A percentile compares a stretch with the other conserved stretches of the same genome.
These are phyloP conservation scores for Paecilomyces niveus DNA, from an alignment of 2,329 filamentous ascomycete genomes.

Conservation along the genomic window DNA sequence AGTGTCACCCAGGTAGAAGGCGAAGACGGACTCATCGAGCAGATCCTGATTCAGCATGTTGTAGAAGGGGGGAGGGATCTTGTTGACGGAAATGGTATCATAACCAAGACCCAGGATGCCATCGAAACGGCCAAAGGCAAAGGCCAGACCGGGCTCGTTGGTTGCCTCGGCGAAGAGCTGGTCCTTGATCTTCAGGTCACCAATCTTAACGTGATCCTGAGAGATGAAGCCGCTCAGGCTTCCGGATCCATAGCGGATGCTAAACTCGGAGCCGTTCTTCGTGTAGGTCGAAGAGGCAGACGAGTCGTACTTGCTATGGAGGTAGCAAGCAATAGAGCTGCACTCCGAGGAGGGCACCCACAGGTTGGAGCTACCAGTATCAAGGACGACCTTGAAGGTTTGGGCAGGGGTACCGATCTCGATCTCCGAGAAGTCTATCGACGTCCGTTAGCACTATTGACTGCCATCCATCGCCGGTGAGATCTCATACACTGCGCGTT, in stretches of 20 bases:
- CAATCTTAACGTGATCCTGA: constrained; percentile 77
- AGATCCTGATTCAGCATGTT: constrained; percentile 86
- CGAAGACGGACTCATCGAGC: constrained; percentile 86
- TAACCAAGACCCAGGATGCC: constrained; percentile 93
- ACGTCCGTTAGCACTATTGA: background rate
- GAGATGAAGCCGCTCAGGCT: constrained; percentile 91
- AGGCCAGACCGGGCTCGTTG: constrained; percentile 88
- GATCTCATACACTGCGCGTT: constrained; percentile 85
- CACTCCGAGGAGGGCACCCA: constrained; percentile 93
- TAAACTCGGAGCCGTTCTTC: constrained; percentile 86
- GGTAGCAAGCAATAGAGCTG: constrained; percentile 93
- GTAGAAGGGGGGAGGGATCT: constrained; percentile 92
- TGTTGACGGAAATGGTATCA: constrained; percentile 94
- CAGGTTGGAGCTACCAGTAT: constrained; percentile 97
- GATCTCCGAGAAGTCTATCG: constrained; percentile 91
- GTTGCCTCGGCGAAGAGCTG: constrained; percentile 97
- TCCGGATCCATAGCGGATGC: constrained; percentile 93
- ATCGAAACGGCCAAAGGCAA: constrained; percentile 95
- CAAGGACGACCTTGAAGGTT: constrained; percentile 95
- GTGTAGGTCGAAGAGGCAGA: constrained; percentile 83
- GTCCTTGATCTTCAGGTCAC: constrained; percentile 77
- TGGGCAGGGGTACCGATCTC: constrained; percentile 86
- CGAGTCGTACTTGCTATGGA: constrained; percentile 95
- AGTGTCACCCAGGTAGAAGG: constrained; percentile 85
- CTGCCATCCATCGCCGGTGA: background rate